Evolutionary conservation across 768 basidiomycete genomes (phyloP), one percentile per base, ranked within the genome.

Genomic region (Auricularia auricula-judae): DNA sequence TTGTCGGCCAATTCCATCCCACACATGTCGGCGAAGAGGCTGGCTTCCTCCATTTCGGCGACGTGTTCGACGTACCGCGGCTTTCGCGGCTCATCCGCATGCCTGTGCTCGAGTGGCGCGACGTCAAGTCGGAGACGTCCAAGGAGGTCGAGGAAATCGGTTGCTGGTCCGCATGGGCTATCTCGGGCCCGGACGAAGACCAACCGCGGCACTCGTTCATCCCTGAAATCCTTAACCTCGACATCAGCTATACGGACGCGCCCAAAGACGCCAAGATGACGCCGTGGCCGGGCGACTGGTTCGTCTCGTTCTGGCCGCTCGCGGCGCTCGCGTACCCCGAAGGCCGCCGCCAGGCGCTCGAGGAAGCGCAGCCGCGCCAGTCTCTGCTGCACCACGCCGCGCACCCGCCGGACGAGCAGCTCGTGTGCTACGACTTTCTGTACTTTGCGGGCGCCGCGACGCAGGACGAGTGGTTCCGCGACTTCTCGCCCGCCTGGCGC

Each of bases 41-140:
- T 43, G 80, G 80, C n/a, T 78, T 79, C 12, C 75, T 80, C 14
- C 74, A 81, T 23, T 85, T 87, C 67, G 80, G 84, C 23, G 79
- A 84, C 35, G 80, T 87, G 1, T 86, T 86, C 67, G 84, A 88
- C 68, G 72, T 86, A 56, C 78, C 81, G 1, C 77, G 82, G 10
- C 76, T 86, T 4, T 74, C 79, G 36, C 71, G 76, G 62, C 69
- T 71, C 12, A 69, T 86, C 29, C 75, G 77, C 21, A 74, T 69
- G 47, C 81, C 85, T 0, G 70, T 88, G 12, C 70, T 87, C 3
- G 85, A 88, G 72, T 88, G 86, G 86, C 76, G 80, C 54, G 80
- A 87, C 65, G 79, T 88, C 58, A 64, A 64, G 36, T 14, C 61
- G 10, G 44, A 29, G n/a, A 16, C 53, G 14, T 60, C 56, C n/a